phyloP scores from a whole-genome alignment of 2,329 filamentous ascomycete genomes.

The Magnaporthales sp. region DNA sequence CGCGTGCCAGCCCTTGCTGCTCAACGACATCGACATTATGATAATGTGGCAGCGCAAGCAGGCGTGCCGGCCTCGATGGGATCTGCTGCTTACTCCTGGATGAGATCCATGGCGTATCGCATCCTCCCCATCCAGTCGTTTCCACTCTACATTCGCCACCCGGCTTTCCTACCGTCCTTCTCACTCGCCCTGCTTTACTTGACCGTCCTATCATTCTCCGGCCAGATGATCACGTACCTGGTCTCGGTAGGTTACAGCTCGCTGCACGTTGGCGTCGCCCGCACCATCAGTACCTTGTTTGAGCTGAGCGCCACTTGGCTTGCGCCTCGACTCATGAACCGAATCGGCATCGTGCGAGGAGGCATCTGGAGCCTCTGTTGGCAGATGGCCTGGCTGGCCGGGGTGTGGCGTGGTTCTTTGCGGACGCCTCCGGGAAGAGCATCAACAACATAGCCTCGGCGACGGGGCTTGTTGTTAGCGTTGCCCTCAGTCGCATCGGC shows the following conservation, averaged over 20 bases:
- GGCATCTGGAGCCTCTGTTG: constrained; percentile 65
- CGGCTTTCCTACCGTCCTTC: constrained; percentile 52
- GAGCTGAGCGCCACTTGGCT: constrained; percentile 55
- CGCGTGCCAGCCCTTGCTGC: constrained; percentile 12
- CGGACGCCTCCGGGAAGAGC: constrained; percentile 11
- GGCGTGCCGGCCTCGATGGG: background rate
- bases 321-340: constrained; percentile 44
- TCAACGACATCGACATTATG: background rate
- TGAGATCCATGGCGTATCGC: constrained; percentile 8
- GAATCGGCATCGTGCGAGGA: constrained; percentile 49
- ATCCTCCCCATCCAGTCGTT: constrained; percentile 18
- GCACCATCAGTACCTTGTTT: constrained; percentile 42
- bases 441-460: constrained; percentile 27
- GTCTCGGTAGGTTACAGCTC: constrained; percentile 34
- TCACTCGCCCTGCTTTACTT: constrained; percentile 51
- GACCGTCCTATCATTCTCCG: constrained; percentile 49
- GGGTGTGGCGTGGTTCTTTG: constrained; percentile 34
- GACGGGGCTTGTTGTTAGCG: constrained; percentile 37
- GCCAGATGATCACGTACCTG: constrained; percentile 58
- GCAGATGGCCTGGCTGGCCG: constrained; percentile 50
- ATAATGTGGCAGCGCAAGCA: background rate
- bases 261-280: constrained; percentile 41
- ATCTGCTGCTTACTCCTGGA: background rate
- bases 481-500: constrained; percentile 48
- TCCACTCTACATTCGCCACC: constrained; percentile 41